Evolutionary conservation across 345 rosid species (phyloP).

Genomic region (Populus alba): DNA sequence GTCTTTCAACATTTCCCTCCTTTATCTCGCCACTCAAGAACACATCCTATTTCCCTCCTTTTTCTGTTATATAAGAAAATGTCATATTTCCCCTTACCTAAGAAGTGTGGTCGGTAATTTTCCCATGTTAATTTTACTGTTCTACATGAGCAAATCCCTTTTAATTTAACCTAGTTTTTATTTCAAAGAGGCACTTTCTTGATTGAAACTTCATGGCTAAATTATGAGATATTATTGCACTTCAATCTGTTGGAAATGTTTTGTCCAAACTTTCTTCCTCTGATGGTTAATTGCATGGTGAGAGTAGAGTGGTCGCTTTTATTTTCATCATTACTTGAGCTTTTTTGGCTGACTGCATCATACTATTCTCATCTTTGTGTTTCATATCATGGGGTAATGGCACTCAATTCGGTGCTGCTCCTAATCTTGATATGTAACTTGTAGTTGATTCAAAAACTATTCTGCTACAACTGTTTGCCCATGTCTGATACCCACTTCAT

Average conservation of each 20-base stretch:
- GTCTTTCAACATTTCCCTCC: neutral
- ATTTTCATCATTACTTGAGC: neutral
- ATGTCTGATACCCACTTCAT: neutral
- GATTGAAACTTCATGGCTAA: neutral
- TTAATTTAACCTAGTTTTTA: neutral
- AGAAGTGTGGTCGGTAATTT: neutral
- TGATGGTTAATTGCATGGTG: neutral
- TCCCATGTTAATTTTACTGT: neutral
- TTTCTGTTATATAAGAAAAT: neutral
- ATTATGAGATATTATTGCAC: neutral
- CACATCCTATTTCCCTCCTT: neutral
- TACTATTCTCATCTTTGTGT: neutral
- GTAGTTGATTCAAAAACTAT: neutral
- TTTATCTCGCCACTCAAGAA: neutral
- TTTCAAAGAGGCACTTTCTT: neutral
- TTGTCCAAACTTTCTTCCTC: neutral
- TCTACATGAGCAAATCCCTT: neutral
- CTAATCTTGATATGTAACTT: neutral
- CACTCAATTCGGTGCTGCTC: neutral
- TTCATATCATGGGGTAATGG: neutral
- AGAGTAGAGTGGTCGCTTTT: neutral
- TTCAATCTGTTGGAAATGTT: neutral
- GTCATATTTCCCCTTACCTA: neutral
- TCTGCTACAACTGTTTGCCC: neutral
- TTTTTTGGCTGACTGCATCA: neutral